phyloP scores from a whole-genome alignment of 768 basidiomycete species.

The Trametes villosa region DNA sequence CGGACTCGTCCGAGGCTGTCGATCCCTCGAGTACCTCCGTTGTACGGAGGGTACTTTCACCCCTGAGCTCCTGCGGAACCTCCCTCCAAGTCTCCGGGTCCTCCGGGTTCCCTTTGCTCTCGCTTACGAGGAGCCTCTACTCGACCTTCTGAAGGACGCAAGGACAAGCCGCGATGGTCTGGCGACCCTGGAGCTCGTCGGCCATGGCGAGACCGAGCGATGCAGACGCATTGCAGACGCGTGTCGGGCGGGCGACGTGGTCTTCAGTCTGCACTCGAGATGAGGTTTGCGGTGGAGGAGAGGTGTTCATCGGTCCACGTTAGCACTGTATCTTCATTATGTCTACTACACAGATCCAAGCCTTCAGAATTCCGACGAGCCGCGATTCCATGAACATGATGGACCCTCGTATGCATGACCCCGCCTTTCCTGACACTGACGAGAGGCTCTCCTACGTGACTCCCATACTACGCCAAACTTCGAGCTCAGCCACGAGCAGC shows the following conservation, averaged over 20 bases:
- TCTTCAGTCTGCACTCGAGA: neutral
- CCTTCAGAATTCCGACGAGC: too few species aligned
- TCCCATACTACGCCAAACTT: too few species aligned
- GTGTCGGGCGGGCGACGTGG: neutral
- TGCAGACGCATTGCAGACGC: neutral
- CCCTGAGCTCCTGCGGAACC: neutral
- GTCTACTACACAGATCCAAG: too few species aligned
- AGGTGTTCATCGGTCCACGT: too few species aligned
- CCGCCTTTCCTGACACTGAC: too few species aligned
- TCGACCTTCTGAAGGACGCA: neutral
- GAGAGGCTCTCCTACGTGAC: too few species aligned
- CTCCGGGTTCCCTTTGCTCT: slow-evolving; percentile 1
- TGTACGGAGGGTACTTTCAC: slow-evolving; percentile 3
- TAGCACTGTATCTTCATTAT: too few species aligned
- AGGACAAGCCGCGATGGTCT: neutral
- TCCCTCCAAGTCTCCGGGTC: neutral
- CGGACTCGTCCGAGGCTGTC: neutral
- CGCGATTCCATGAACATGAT: too few species aligned
- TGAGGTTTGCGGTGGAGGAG: too few species aligned
- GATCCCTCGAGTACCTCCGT: slow-evolving; percentile 4
- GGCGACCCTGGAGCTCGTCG: neutral
- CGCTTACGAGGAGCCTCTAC: neutral
- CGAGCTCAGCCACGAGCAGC: too few species aligned
- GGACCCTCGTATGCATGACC: too few species aligned
- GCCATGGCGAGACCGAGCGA: neutral